Conservation (phyloP, 352 stramenopile species). For the Phytophthora pini region DNA sequence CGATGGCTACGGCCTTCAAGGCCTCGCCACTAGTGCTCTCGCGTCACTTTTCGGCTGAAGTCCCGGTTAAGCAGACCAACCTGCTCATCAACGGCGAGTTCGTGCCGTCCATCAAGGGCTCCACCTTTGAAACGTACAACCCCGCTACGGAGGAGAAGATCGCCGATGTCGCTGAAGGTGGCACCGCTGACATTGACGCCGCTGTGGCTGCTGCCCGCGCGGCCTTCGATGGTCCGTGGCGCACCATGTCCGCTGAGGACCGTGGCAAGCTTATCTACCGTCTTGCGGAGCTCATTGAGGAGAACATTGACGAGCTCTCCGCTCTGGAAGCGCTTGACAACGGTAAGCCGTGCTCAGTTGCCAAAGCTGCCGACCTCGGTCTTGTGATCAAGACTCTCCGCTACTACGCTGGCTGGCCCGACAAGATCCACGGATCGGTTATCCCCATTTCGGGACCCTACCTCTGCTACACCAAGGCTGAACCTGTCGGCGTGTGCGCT, state of each 20-base stretch:
- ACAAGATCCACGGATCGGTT: conserved; percentile 80
- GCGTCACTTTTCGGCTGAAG: conserved; percentile 41
- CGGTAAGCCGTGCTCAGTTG: conserved; percentile 92
- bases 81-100: conserved; percentile 90
- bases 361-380: conserved; percentile 82
- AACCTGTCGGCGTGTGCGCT: conserved; percentile 82
- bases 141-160: conserved; percentile 81
- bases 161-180: conserved; percentile 59
- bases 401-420: conserved; percentile 93
- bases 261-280: conserved; percentile 48
- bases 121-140: conserved; percentile 81
- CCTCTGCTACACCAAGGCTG: conserved; percentile 71
- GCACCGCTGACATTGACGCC: conserved; percentile 61
- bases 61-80: conserved; percentile 65
- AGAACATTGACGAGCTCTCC: conserved; percentile 67
- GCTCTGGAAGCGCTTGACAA: conserved; percentile 94
- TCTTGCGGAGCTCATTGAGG: conserved; percentile 56
- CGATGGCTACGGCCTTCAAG: conserved; percentile 24
- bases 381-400: conserved; percentile 86
- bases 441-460: conserved; percentile 61
- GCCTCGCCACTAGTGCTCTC: conserved; percentile 24
- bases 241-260: conserved; percentile 43
- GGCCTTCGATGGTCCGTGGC: conserved; percentile 71
- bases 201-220: conserved; percentile 64
- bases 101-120: conserved; percentile 60